Percentiles rank a stretch among this genome's conserved stretches.
phyloP scores from a whole-genome alignment of 805 yeast species.

The Candida ortonii region DNA sequence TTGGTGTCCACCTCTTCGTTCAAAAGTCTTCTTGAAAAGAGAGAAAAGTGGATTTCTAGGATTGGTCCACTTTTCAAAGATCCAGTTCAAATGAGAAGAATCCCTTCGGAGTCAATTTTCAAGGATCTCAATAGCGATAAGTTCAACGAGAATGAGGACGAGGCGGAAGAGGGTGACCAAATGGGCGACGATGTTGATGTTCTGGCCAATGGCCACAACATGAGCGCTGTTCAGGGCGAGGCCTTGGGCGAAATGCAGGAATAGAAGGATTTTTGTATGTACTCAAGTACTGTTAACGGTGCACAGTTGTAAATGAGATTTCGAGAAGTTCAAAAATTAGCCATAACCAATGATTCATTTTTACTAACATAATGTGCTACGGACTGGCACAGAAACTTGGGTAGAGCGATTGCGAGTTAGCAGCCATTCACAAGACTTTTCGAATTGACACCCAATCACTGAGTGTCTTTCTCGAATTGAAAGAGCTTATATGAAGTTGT shows the following conservation, averaged over 20 bases:
- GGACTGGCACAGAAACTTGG: too few species aligned
- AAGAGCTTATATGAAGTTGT: too few species aligned
- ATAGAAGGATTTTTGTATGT: neutral
- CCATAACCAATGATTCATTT: too few species aligned
- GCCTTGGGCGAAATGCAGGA: constrained; percentile 14
- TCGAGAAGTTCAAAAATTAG: too few species aligned
- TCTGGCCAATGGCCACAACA: constrained; percentile 13
- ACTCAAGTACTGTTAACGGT: neutral
- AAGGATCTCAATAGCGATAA: constrained; percentile 31
- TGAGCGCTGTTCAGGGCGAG: constrained; percentile 15
- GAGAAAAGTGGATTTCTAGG: constrained; percentile 82
- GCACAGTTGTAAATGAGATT: constrained; percentile 1
- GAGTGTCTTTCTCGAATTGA: too few species aligned
- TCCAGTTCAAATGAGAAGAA: constrained; percentile 67
- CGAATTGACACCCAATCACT: too few species aligned
- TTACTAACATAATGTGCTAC: too few species aligned
- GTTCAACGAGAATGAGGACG: constrained; percentile 28
- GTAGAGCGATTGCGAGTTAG: too few species aligned
- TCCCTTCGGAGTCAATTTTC: constrained; percentile 65
- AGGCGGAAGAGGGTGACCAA: constrained; percentile 23
- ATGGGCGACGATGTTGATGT: constrained; percentile 26
- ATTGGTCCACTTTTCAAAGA: constrained; percentile 83
- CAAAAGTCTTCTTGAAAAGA: constrained; percentile 76
- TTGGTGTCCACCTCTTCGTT: constrained; percentile 77
- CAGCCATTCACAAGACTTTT: too few species aligned